Evolutionary conservation across 139 green algal species (phyloP), one percentile per base, ranked within the genome.

Genomic region (Edaphochlamys debaryana): DNA sequence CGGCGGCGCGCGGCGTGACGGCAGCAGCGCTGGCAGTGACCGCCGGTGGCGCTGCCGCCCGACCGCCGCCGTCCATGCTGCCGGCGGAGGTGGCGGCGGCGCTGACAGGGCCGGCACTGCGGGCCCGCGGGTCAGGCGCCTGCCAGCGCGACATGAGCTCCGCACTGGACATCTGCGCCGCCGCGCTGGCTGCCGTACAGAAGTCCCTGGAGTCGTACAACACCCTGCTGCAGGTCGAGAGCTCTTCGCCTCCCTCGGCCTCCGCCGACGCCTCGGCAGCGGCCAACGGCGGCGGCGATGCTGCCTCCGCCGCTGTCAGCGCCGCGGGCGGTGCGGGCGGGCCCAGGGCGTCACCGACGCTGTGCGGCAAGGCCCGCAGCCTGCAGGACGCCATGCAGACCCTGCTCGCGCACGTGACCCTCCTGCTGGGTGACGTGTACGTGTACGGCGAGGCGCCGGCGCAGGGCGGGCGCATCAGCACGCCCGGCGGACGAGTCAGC

Each of bases 311-410:
- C 5, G 52, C 37, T 54, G 48, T 32, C 19, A 32, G 22, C 2
- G 56, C 56, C 19, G 56, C 4, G 8, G 58, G 3, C 19, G 3
- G 3, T 9, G 23, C 11, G 32, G 48, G 40, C 45, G n/a, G 64
- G 36, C 11, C 34, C 17, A 19, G 32, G 22, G 27, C 36, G 41
- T 82, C 73, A 52, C 23, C 42, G 15, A 52, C 67, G 45, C 60
- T 83, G n/a, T 64, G 75, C 36, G 90, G 90, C 38, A 92, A 92
- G 76, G 79, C 90, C 36, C 85, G 87, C 70, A 92, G 89, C 83
- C 60, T 93, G 67, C 79, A 89, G 64, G 88, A 94, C 54, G 87
- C 82, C 7, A 41, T 90, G 36, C 60, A 69, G 67, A 94, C 89
- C 19, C 71, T 90, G 62, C 77, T 89, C 60, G 48, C 56, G 8